These are phyloP conservation scores for Calonectria multiphialidica DNA, from an alignment of 2,329 filamentous ascomycete species.

Conservation along the genomic window DNA sequence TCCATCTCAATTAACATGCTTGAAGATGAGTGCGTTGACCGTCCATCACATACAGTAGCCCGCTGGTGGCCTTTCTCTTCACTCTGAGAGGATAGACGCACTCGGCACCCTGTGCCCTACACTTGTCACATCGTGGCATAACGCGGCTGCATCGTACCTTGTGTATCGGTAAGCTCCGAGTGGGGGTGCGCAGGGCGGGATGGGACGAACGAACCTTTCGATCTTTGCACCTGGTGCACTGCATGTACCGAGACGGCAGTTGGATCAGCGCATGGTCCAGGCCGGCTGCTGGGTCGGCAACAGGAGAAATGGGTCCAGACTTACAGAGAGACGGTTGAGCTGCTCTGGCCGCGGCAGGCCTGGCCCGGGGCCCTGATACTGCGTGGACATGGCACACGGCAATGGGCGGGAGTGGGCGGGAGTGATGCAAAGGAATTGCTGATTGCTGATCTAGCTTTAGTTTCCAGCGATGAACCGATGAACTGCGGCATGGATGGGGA, in stretches of 20 bases:
- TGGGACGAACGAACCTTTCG: slow-evolving; percentile 7
- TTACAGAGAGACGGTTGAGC: neutral
- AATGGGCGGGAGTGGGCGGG: neutral
- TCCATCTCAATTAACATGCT: neutral
- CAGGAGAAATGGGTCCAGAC: neutral
- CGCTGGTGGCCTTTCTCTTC: neutral
- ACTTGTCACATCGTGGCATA: slow-evolving; percentile 3
- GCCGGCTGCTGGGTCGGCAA: neutral
- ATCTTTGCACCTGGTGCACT: slow-evolving; percentile 12
- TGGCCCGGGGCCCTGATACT: neutral
- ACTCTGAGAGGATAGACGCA: neutral
- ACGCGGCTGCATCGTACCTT: slow-evolving; percentile 1
- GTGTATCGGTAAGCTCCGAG: neutral
- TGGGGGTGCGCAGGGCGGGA: neutral
- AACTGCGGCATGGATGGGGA: neutral
- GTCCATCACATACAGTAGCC: neutral
- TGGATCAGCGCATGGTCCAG: neutral
- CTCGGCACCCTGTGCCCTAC: neutral
- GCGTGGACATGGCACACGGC: neutral
- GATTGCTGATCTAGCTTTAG: too few relatives aligned
- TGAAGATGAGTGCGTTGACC: neutral
- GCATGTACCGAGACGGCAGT: neutral
- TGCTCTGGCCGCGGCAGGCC: neutral
- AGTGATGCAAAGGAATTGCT: neutral
- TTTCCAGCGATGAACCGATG: neutral